Conservation (phyloP, 305 asterid genomes). For the Fraxinus paxiana region DNA sequence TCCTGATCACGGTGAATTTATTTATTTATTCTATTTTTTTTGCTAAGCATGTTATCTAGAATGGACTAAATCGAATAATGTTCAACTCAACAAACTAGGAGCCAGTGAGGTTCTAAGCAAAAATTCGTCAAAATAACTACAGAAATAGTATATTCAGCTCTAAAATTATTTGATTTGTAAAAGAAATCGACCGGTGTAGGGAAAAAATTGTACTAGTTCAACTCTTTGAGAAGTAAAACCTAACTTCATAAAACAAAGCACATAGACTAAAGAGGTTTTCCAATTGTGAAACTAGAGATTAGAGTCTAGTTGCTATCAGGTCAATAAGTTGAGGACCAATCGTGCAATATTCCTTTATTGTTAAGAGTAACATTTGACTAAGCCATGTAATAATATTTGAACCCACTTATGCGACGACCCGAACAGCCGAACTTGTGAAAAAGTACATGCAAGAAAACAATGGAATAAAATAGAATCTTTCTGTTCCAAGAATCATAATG, state of each 20-base stretch:
- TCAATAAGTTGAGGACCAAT: background rate
- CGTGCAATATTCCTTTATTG: background rate
- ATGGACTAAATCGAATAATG: background rate
- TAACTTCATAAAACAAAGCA: background rate
- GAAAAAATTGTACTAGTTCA: background rate
- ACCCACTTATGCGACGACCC: constrained; percentile 41
- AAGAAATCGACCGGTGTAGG: background rate
- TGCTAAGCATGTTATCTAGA: too few species aligned
- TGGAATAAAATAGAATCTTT: constrained; percentile 33
- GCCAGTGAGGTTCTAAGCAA: background rate
- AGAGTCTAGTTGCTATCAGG: background rate
- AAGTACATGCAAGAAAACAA: background rate
- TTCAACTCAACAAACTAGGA: background rate
- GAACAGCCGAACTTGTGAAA: constrained; percentile 34
- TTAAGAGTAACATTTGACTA: constrained; percentile 3
- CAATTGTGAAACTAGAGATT: background rate
- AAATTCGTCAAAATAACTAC: background rate
- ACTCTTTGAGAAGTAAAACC: background rate
- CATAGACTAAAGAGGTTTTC: background rate
- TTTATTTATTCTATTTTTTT: too few species aligned
- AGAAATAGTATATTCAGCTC: background rate
- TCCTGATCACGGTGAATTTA: background rate
- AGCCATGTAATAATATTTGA: constrained; percentile 12
- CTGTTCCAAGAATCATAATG: constrained; percentile 13
- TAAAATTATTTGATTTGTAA: background rate